These are phyloP conservation scores for Tulasnella sp. DNA, from an alignment of 768 basidiomycete genomes.

Conservation along the genomic window DNA sequence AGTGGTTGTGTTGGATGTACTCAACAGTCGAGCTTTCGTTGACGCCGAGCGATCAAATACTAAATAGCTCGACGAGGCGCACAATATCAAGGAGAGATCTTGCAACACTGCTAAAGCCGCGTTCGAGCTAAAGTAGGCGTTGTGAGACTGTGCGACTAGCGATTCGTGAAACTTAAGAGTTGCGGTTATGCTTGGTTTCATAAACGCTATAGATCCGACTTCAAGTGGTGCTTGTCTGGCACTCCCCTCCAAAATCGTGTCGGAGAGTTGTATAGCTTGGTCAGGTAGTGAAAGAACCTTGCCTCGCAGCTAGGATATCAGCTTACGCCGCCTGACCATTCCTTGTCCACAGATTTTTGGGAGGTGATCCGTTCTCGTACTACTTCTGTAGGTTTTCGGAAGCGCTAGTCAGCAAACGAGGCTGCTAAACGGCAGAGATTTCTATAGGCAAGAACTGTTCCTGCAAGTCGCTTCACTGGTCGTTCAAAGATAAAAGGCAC, in stretches of 20 bases:
- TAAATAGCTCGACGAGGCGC: constrained; percentile 83
- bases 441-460: constrained; percentile 75
- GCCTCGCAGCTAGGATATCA: constrained; percentile 45
- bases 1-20: constrained; percentile 36
- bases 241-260: constrained; percentile 97
- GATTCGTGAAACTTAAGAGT: background rate
- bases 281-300: constrained; percentile 49
- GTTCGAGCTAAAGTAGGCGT: constrained; percentile 62
- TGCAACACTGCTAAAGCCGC: constrained; percentile 97
- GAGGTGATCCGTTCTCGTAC: constrained; percentile 59
- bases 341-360: constrained; percentile 24
- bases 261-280: constrained; percentile 95
- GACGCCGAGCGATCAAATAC: background rate
- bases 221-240: constrained; percentile 93
- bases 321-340: background rate
- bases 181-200: background rate
- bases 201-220: constrained; percentile 46
- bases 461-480: constrained; percentile 96
- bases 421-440: constrained; percentile 3
- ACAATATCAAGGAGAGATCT: constrained; percentile 93
- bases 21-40: background rate
- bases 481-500: constrained; percentile 71
- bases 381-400: constrained; percentile 71
- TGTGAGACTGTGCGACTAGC: no score
- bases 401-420: constrained; percentile 7